Percentiles rank a stretch among this genome's conserved stretches.
Evolutionary conservation across 305 asterid genomes (phyloP).

Genomic region (Fraxinus angustifolia): DNA sequence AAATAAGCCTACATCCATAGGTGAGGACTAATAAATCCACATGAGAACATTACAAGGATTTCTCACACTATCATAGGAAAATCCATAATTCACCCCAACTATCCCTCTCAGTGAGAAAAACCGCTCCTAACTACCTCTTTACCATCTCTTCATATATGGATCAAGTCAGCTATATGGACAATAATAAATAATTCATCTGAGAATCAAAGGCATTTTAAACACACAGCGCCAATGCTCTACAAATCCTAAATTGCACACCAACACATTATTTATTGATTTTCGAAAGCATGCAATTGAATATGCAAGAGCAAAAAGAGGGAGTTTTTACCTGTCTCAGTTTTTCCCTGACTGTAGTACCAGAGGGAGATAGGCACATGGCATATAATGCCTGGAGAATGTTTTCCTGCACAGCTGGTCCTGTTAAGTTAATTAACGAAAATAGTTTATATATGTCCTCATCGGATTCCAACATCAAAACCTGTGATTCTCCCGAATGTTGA

Average conservation of each 20-base stretch:
- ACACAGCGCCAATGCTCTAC: not conserved
- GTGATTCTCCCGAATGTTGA: constrained; percentile 34
- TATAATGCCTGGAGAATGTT: constrained; percentile 44
- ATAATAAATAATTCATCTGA: not conserved
- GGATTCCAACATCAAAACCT: constrained; percentile 45
- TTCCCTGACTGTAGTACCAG: constrained; percentile 40
- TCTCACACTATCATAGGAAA: not conserved
- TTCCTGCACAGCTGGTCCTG: constrained; percentile 46
- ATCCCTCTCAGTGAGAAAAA: not conserved
- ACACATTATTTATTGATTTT: not conserved
- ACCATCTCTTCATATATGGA: not conserved
- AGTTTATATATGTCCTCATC: constrained; percentile 48
- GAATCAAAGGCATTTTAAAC: not conserved
- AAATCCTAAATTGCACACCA: not conserved
- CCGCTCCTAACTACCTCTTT: not conserved
- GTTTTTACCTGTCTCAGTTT: constrained; percentile 49
- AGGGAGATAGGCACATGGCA: constrained; percentile 57
- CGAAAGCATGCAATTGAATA: not conserved
- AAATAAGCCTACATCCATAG: not conserved
- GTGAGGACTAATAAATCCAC: not conserved
- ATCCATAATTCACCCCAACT: not conserved
- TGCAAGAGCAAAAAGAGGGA: not conserved
- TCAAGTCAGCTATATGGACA: not conserved
- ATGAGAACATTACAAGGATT: not conserved
- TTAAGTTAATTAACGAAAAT: constrained; percentile 43